Percentiles rank a stretch among this genome's conserved stretches.
phyloP scores from a whole-genome alignment of 371 early-diverging fungal species.

The Mortierella sp. region DNA sequence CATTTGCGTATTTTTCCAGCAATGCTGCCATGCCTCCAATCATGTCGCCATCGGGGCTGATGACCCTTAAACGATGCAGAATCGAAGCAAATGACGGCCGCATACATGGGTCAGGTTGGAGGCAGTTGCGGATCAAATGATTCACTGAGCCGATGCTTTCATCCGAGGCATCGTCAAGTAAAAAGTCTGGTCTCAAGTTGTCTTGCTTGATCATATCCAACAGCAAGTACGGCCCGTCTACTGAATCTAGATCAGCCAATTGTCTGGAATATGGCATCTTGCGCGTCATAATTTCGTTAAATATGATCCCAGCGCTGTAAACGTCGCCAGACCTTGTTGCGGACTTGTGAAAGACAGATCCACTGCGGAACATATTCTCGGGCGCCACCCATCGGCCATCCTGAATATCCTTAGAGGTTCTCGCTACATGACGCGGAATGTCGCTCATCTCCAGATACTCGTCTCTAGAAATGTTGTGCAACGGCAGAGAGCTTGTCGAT shows the following conservation, averaged over 20 bases:
- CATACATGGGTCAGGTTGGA: slow-evolving; percentile 51
- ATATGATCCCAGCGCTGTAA: slow-evolving; percentile 60
- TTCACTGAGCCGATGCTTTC: slow-evolving; percentile 59
- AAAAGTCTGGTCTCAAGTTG: slow-evolving; percentile 46
- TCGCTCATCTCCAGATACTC: slow-evolving; percentile 27
- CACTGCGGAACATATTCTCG: slow-evolving; percentile 39
- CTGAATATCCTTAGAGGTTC: slow-evolving; percentile 23
- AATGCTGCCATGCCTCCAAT: slow-evolving; percentile 67
- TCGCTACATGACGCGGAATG: slow-evolving; percentile 7
- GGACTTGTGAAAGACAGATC: slow-evolving; percentile 21
- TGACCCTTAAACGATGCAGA: slow-evolving; percentile 54
- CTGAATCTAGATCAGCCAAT: slow-evolving; percentile 21
- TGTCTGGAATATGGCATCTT: slow-evolving; percentile 59
- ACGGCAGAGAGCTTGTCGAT: slow-evolving; percentile 18
- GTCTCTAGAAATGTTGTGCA: slow-evolving; percentile 6
- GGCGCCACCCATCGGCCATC: slow-evolving; percentile 53
- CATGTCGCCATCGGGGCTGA: slow-evolving; percentile 64
- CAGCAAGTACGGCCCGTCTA: slow-evolving; percentile 26
- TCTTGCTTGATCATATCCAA: slow-evolving; percentile 46
- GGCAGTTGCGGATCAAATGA: slow-evolving; percentile 59
- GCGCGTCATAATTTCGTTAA: slow-evolving; percentile 67
- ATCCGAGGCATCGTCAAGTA: slow-evolving; percentile 56
- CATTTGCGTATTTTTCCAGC: slow-evolving; percentile 65
- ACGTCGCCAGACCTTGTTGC: slow-evolving; percentile 43
- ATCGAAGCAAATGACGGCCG: slow-evolving; percentile 59